Percentiles rank a stretch among this genome's conserved stretches.
Conservation (phyloP, 305 asterid species). For the Fraxinus dipetala region DNA sequence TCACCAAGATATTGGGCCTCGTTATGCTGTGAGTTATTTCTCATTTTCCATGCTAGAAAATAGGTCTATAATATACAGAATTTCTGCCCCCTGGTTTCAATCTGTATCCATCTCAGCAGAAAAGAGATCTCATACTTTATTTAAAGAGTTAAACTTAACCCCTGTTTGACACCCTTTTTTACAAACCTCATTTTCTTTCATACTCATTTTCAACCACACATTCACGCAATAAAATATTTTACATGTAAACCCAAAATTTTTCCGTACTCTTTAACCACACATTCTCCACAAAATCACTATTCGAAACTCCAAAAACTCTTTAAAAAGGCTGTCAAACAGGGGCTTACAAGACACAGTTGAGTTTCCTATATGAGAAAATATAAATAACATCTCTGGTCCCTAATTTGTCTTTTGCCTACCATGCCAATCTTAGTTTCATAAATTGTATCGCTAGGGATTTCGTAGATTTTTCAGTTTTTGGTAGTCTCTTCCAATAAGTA, state of each 20-base stretch:
- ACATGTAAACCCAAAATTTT: too few species aligned
- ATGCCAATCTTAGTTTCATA: neutral
- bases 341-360: neutral
- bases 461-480: neutral
- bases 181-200: too few species aligned
- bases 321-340: too few species aligned
- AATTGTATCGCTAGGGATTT: neutral
- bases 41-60: constrained; percentile 7
- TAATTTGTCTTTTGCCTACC: neutral
- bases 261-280: too few species aligned
- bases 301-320: too few species aligned
- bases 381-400: neutral
- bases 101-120: neutral
- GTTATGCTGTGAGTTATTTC: constrained; percentile 73
- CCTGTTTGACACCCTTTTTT: too few species aligned
- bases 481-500: neutral
- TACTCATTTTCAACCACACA: too few species aligned
- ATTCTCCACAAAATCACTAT: too few species aligned
- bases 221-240: too few species aligned
- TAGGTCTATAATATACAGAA: neutral
- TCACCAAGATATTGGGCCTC: constrained; percentile 99
- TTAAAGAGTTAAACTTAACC: neutral
- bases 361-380: neutral
- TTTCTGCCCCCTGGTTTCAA: neutral
- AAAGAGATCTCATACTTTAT: neutral